These are phyloP conservation scores for Curvularia sp. DNA, from an alignment of 2,329 filamentous ascomycete genomes.

Conservation along the genomic window DNA sequence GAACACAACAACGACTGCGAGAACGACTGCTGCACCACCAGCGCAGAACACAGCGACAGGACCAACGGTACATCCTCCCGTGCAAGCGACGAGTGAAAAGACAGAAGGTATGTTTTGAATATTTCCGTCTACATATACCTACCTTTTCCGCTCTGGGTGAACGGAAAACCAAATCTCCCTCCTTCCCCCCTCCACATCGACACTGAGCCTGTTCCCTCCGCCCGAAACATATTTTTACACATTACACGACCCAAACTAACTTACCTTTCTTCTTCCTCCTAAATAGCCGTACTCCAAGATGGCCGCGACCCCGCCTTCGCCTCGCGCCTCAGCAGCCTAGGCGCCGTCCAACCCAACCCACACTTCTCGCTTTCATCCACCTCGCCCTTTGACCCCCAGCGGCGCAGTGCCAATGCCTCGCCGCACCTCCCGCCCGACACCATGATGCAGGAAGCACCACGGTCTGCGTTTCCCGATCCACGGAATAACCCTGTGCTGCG, in stretches of 20 bases:
- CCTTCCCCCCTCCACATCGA: background rate
- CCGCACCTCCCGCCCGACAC: conserved; percentile 33
- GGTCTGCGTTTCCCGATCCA: conserved; percentile 43
- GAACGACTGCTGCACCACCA: conserved; percentile 36
- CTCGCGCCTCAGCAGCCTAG: conserved; percentile 75
- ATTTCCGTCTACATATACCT: no score
- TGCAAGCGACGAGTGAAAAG: conserved; percentile 48
- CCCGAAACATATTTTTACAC: background rate
- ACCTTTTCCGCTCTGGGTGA: background rate
- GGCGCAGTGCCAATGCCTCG: conserved; percentile 25
- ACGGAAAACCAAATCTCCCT: background rate
- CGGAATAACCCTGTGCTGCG: conserved; percentile 62
- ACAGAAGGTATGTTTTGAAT: conserved; percentile 45
- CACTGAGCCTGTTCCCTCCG: background rate
- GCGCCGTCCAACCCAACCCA: conserved; percentile 64
- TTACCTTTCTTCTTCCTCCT: background rate
- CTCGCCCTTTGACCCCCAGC: conserved; percentile 51
- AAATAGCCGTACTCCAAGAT: conserved; percentile 65
- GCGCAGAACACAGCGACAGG: conserved; percentile 43
- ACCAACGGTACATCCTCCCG: conserved; percentile 51
- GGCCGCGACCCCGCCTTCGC: conserved; percentile 71
- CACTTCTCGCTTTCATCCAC: conserved; percentile 63
- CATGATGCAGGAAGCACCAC: conserved; percentile 42
- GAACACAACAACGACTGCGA: conserved; percentile 34
- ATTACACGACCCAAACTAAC: background rate